phyloP scores from a whole-genome alignment of 1,139 yeast species.

The Magnusiomyces sp. region DNA sequence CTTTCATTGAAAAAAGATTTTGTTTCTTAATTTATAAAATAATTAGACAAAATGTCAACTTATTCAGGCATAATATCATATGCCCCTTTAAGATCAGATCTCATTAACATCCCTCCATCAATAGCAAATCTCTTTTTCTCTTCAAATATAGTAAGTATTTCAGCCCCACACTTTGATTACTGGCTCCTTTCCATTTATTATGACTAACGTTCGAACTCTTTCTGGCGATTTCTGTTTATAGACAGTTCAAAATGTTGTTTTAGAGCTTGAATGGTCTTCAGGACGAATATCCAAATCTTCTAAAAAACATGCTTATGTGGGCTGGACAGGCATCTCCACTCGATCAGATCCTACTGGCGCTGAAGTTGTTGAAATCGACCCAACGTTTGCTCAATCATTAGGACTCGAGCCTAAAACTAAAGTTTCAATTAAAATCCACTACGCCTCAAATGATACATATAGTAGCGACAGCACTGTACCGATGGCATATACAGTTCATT shows the following conservation, averaged over 20 bases:
- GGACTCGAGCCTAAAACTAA: constrained; percentile 39
- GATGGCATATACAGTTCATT: constrained; percentile 51
- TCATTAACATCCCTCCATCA: constrained; percentile 51
- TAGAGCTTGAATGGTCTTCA: constrained; percentile 38
- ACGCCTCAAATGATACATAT: constrained; percentile 30
- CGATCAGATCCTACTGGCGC: constrained; percentile 32
- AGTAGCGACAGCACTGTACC: constrained; percentile 26
- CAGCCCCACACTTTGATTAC: background rate
- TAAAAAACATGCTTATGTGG: constrained; percentile 42
- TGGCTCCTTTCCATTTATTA: background rate
- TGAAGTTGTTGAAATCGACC: constrained; percentile 43
- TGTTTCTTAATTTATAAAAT: too few relatives aligned
- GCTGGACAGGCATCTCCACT: constrained; percentile 50
- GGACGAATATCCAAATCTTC: constrained; percentile 24
- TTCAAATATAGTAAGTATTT: constrained; percentile 40
- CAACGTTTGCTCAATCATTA: constrained; percentile 41
- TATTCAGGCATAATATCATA: background rate
- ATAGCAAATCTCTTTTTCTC: constrained; percentile 42
- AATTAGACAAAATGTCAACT: background rate
- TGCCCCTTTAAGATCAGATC: constrained; percentile 40
- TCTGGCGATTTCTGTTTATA: background rate
- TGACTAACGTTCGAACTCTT: background rate
- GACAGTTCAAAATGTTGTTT: constrained; percentile 50
- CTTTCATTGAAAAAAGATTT: too few relatives aligned
- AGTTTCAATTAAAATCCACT: constrained; percentile 30